Base-by-base conservation (phyloP, 2,329 filamentous ascomycete species). In the Penicillium sp. region DNA sequence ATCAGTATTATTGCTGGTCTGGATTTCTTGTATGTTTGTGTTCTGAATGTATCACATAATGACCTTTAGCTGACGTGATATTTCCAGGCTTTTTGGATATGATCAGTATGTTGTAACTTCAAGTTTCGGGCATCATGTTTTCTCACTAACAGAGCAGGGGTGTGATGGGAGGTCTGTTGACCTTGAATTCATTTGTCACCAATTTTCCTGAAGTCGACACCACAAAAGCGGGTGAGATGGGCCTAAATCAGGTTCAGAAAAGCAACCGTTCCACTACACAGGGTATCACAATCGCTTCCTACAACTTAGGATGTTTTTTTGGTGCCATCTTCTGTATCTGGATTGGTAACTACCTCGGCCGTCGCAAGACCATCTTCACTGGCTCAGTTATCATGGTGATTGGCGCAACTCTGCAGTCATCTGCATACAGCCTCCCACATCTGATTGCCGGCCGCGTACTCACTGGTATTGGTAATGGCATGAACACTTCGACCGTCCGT, bases 81-180 rank as follows among this genome's bases (percentile, higher is more conserved):
- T 15, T 47, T 3, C 44, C 61, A 77, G 72, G 41, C 73, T 80
- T 11, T 81, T 85, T 59, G 82, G 82, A 43, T 84, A 83, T 86
- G 88, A 90, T 70, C 87, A 89, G 73, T 75, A 61, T 54, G 59
- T 58, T 6, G 6, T 14, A n/a, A n/a, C n/a, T 23, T 15, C 3
- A 9, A 44, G 15, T 20, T 46, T 27, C 6, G 25, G 47, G 15
- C 0, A 46, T 2, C 1, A 12, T 35, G 33, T 18, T 22, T 43
- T 4, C 54, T 61, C 44, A 61, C 52, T 23, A 11, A 43, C 22
- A 2, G 18, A 31, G 56, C 64, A 73, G 67, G 62, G 86, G 88
- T 67, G 87, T 90, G 9, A 91, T 89, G 81, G 89, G 87, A 44
- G 86, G 86, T 54, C 85, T 93, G 60, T 77, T 93, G 54, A 90